These are phyloP conservation scores for Pythium monospermum DNA, from an alignment of 352 stramenopile species.

Conservation along the genomic window DNA sequence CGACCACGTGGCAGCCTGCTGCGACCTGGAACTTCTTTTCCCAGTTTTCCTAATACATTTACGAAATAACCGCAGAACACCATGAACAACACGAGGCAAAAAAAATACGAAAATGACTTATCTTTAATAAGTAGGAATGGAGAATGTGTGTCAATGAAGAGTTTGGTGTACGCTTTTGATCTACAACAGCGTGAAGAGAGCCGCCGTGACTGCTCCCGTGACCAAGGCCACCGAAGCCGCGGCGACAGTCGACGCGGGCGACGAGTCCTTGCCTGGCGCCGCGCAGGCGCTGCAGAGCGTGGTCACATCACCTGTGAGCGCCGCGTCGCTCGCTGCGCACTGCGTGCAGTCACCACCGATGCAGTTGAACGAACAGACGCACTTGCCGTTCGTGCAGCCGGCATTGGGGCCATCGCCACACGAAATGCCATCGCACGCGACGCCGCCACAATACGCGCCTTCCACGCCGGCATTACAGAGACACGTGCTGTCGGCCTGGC, in stretches of 20 bases:
- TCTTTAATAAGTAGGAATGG: too few species aligned
- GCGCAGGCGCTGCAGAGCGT: slow-evolving; percentile 12
- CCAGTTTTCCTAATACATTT: too few species aligned
- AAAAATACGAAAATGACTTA: too few species aligned
- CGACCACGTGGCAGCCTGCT: slow-evolving; percentile 22
- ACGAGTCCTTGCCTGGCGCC: slow-evolving; percentile 9
- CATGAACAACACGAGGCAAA: too few species aligned
- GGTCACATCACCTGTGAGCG: not conserved
- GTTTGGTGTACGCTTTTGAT: too few species aligned
- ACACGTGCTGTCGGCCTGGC: slow-evolving; percentile 56
- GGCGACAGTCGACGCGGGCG: not conserved
- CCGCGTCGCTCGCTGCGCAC: slow-evolving; percentile 36
- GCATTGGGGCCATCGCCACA: slow-evolving; percentile 44
- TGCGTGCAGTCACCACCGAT: slow-evolving; percentile 34
- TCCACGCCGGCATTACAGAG: slow-evolving; percentile 37
- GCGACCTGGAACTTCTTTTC: slow-evolving; percentile 31
- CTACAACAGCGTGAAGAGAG: too few species aligned
- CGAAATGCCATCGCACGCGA: slow-evolving; percentile 40
- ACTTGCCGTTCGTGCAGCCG: slow-evolving; percentile 47
- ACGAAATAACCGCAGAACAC: too few species aligned
- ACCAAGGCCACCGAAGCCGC: not conserved
- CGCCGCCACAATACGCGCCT: slow-evolving; percentile 51
- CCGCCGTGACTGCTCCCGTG: too few species aligned
- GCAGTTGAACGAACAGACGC: slow-evolving; percentile 55
- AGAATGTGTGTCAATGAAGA: too few species aligned